Base-by-base conservation (phyloP, 1,284 basidiomycete genomes). In the Ceraceosorus bombacis region DNA sequence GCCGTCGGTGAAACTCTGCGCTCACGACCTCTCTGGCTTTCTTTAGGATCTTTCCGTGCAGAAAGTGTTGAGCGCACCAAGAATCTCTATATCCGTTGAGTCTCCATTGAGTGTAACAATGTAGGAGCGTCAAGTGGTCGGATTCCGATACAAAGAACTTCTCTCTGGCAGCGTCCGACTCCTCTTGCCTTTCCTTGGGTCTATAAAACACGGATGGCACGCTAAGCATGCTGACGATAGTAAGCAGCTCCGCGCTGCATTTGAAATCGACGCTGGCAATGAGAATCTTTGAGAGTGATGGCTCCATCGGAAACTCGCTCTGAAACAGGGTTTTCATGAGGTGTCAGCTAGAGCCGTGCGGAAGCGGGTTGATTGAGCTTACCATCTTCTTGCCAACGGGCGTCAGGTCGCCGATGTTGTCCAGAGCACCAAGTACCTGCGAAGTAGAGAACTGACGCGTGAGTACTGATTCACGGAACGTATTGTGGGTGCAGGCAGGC, bases 141-240 rank as follows among this genome's bases (percentile, higher is more conserved):
- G 89, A 92, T 79, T 98, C 95, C 0, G 93, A 90, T 1, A 98
- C 95, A 67, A 94, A 93, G 79, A 98, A 98, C 81, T 96, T 96
- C 78, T 98, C 94, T 64, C 94, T 82, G 5, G 92, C 91, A 1
- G 92, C 91, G 79, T 98, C 95, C 41, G 89, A 88, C 80, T 97
- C 93, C 77, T 97, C 90, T 83, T 92, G 87, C 61, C 92, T 81
- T 78, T 96, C 91, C 76, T 93, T 92, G 4, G 93, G 93, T 54
- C 93, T 83, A 77, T 96, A 96, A 79, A 96, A 96, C 8, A 96
- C 92, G 36, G 73, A 71, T 40, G 94, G 95, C 0, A 98, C 95
- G 10, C 90, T 93, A 37, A 99, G 82, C 95, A 99, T 99, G 5
- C 91, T 94, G 10, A 98, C 95, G 63, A 99, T 96, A 0, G 94